Evolutionary conservation across 306 rosid genomes (phyloP), one percentile per base, ranked within the genome.

Genomic region (Cucumis hystrix): DNA sequence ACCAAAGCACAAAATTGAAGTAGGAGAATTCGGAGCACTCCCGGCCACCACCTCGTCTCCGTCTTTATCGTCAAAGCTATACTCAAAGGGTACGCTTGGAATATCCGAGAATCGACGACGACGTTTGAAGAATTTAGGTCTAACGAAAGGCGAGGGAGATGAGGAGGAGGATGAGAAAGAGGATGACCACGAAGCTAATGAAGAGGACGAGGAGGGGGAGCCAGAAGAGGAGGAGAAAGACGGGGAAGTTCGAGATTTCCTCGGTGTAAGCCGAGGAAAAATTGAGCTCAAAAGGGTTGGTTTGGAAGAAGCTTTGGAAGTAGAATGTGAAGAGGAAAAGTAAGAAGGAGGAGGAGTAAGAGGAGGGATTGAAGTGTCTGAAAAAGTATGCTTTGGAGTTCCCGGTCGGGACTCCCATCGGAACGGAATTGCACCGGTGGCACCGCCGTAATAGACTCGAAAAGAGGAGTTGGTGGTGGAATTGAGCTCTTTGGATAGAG

Each of bases 361-460:
- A 13, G 88, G 89, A 71, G 92, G 89, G 12, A 84, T 60, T 10
- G 88, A 60, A 6, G 47, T 41, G 0, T 80, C 60, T 4, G 84
- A 82, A 43, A 73, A 57, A 8, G 81, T 15, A 83, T 88, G 89
- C 47, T 88, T 88, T 2, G 92, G 92, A 6, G 92, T 88, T 3
- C 92, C 92, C 3, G 92, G 92, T 41, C 77, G 86, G 6, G 92
- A 86, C 77, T 88, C 92, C 92, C 92, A 88, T 71, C 40, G 63
- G 86, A 88, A 88, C 1, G 92, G 92, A 39, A 88, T 57, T 0
- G 88, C 79, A 25, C 84, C 87, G 3, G 85, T 60, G 4, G 86
- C 82, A 49, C 84, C 85, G 12, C 92, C 92, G 56, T 88, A 86
- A 85, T 88, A 88, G 43, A 88, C 87, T 58, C 88, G 45, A 79